phyloP scores from a whole-genome alignment of 2,329 filamentous ascomycete species.

The Zelopaecilomyces penicillatus region DNA sequence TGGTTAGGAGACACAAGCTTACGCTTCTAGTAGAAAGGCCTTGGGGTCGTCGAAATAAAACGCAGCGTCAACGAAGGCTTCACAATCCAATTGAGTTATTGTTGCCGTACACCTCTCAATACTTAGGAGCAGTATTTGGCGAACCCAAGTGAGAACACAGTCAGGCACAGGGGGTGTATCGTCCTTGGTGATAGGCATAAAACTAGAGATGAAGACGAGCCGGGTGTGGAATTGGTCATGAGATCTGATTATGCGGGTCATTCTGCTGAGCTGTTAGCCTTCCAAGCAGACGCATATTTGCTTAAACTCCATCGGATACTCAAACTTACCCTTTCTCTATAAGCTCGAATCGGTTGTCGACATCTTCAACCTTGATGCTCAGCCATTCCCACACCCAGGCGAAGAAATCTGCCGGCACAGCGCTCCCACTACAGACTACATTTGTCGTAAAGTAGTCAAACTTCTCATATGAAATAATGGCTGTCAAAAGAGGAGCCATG shows the following conservation, averaged over 20 bases:
- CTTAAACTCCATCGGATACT: too few relatives aligned
- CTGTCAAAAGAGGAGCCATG: too few relatives aligned
- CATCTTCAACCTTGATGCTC: not conserved
- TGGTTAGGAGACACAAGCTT: constrained; percentile 3
- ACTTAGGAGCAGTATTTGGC: not conserved
- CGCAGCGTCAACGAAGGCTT: constrained; percentile 9
- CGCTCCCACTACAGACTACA: not conserved
- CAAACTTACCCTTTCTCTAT: constrained; percentile 2
- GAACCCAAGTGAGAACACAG: constrained; percentile 10
- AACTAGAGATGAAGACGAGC: constrained; percentile 1
- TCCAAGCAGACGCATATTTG: not conserved
- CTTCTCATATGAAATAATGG: not conserved
- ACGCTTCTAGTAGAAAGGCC: constrained; percentile 8
- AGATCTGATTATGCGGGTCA: constrained; percentile 3
- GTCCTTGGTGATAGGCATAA: constrained; percentile 4
- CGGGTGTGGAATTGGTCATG: constrained; percentile 5
- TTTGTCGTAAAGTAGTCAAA: constrained; percentile 7
- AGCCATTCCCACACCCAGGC: constrained; percentile 10
- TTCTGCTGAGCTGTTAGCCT: constrained; percentile 7
- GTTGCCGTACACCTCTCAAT: not conserved
- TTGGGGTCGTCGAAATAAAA: constrained; percentile 10
- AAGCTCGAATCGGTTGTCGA: constrained; percentile 2
- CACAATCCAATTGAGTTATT: constrained; percentile 7
- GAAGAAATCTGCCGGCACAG: constrained; percentile 7
- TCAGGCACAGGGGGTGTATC: not conserved